These are phyloP conservation scores for Kickxella alabastrina DNA, from an alignment of 192 early-diverging fungal genomes.

Conservation along the genomic window DNA sequence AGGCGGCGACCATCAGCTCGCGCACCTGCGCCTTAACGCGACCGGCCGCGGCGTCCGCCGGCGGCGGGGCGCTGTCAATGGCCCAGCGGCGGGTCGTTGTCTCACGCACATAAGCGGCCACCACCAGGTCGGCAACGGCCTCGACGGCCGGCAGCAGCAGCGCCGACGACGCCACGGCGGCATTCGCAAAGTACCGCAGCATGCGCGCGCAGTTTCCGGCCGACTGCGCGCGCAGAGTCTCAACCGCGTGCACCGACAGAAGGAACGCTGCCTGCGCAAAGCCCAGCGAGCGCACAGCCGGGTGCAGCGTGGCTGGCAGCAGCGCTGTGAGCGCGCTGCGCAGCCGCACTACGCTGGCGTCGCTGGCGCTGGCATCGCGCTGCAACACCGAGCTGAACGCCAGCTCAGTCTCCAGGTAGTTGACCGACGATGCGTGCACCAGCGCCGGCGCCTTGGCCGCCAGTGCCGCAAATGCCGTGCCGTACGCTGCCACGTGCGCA, in stretches of 20 bases:
- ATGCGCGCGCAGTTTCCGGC: slow-evolving; percentile 68
- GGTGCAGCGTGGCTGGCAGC: slow-evolving; percentile 54
- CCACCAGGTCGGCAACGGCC: slow-evolving; percentile 64
- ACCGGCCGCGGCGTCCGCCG: neutral
- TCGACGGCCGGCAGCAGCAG: slow-evolving; percentile 71
- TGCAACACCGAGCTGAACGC: slow-evolving; percentile 81
- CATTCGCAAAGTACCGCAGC: slow-evolving; percentile 80
- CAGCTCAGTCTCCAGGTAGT: slow-evolving; percentile 84
- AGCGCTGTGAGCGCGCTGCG: slow-evolving; percentile 45
- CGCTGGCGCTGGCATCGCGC: slow-evolving; percentile 49
- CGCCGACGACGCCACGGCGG: slow-evolving; percentile 73
- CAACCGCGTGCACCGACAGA: slow-evolving; percentile 78
- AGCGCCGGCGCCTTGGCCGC: slow-evolving; percentile 84
- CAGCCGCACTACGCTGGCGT: slow-evolving; percentile 40
- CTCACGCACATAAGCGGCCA: slow-evolving; percentile 38
- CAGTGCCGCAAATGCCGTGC: slow-evolving; percentile 61
- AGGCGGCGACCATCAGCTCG: slow-evolving; percentile 62
- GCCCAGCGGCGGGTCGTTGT: slow-evolving; percentile 36
- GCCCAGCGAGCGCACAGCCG: slow-evolving; percentile 60
- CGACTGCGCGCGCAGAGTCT: slow-evolving; percentile 63
- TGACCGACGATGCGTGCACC: slow-evolving; percentile 63
- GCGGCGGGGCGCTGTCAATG: slow-evolving; percentile 13
- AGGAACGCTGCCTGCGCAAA: slow-evolving; percentile 78
- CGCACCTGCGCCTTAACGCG: slow-evolving; percentile 52
- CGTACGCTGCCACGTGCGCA: slow-evolving; percentile 74